These are phyloP conservation scores for Anthoceros angustus DNA, from an alignment of 225 moss, liverwort and hornwort species.

Conservation along the genomic window DNA sequence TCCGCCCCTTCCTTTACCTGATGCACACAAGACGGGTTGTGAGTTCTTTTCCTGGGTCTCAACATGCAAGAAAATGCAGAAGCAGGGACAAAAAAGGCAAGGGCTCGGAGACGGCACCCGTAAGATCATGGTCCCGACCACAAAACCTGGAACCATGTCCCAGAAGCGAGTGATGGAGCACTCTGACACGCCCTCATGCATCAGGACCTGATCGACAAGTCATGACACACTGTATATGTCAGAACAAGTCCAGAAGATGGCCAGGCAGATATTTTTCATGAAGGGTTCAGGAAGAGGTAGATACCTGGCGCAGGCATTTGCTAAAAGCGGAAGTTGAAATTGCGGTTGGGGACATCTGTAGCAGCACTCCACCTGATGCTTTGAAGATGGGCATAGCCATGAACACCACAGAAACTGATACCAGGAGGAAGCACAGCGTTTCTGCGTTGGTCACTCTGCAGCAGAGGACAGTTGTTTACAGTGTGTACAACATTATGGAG, in stretches of 20 bases:
- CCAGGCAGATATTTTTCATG: background rate
- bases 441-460: slow-evolving; percentile 78
- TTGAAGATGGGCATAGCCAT: slow-evolving; percentile 69
- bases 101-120: slow-evolving; percentile 21
- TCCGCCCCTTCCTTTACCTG: slow-evolving; percentile 74
- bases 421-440: slow-evolving; percentile 70
- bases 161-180: slow-evolving; percentile 80
- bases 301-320: slow-evolving; percentile 77
- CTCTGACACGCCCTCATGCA: slow-evolving; percentile 70
- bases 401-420: slow-evolving; percentile 48
- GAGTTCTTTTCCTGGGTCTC: background rate
- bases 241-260: slow-evolving; percentile 1
- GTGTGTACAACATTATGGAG: background rate
- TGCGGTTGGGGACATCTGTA: slow-evolving; percentile 79
- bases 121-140: slow-evolving; percentile 72
- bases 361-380: slow-evolving; percentile 71
- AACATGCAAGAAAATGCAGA: slow-evolving; percentile 2
- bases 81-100: background rate
- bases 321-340: slow-evolving; percentile 61
- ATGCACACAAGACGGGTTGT: background rate
- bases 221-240: background rate
- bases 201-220: slow-evolving; percentile 34
- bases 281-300: background rate
- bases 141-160: slow-evolving; percentile 73
- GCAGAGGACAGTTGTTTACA: background rate